A percentile compares a stretch with the other conserved stretches of the same genome.
Conservation (phyloP, 352 stramenopile genomes). For the Pythium aquatile region DNA sequence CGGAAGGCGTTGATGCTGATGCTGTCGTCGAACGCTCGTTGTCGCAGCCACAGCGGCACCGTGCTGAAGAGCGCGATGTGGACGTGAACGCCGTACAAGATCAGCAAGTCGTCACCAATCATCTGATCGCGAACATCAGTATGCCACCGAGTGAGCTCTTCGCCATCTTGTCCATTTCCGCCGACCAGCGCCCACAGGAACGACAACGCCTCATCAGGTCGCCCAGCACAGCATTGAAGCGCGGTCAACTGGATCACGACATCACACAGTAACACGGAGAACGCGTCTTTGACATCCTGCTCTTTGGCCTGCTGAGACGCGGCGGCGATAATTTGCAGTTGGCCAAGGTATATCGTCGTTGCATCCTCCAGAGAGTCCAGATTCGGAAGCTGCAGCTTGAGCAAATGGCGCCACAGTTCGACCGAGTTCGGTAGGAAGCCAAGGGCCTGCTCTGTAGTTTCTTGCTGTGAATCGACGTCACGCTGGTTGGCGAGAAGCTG, state of each 20-base stretch:
- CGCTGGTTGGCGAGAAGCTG: slow-evolving; percentile 13
- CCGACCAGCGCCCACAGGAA: slow-evolving; percentile 18
- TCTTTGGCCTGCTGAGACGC: slow-evolving; percentile 12
- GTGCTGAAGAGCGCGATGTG: slow-evolving; percentile 12
- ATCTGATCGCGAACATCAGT: slow-evolving; percentile 14
- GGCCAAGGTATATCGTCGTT: background rate
- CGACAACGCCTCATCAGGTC: background rate
- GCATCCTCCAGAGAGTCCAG: slow-evolving; percentile 8
- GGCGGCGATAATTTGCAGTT: slow-evolving; percentile 10
- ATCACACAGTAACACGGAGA: slow-evolving; percentile 27
- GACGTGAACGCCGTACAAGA: slow-evolving; percentile 15
- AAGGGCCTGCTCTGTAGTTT: slow-evolving; percentile 35
- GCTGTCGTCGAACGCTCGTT: slow-evolving; percentile 2
- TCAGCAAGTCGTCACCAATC: slow-evolving; percentile 24
- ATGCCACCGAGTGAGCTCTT: background rate
- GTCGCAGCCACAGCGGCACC: slow-evolving; percentile 17
- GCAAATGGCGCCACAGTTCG: slow-evolving; percentile 32
- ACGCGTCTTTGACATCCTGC: slow-evolving; percentile 14
- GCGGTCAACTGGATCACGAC: slow-evolving; percentile 23
- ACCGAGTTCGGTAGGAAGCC: slow-evolving; percentile 31
- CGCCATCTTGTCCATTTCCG: background rate
- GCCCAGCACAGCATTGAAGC: slow-evolving; percentile 7
- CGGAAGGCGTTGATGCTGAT: slow-evolving; percentile 14
- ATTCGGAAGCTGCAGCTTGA: slow-evolving; percentile 10
- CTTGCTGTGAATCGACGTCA: slow-evolving; percentile 26